Evolutionary conservation across 805 yeast genomes (phyloP), one percentile per base, ranked within the genome.

Genomic region (Lipomyces sp.): DNA sequence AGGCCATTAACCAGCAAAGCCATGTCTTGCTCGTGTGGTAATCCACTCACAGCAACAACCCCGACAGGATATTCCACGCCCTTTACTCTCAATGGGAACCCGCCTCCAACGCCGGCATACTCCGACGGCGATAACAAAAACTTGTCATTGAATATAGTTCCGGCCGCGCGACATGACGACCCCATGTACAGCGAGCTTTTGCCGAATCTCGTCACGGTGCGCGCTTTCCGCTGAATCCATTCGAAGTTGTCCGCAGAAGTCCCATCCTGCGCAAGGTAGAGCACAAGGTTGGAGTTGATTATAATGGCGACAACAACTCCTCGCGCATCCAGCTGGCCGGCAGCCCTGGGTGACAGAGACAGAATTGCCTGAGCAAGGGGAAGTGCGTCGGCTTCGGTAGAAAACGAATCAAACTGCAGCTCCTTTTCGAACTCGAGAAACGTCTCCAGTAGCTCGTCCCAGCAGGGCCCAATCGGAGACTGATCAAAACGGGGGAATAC

Each of bases 161-260:
- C 52, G 16, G 39, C 28, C 28, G 38, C 21, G 28, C 38, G 33
- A 29, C 41, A 16, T n/a, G 39, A 36, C 32, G 42, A 16, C 14
- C 54, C 57, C 47, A 40, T 37, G 29, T 44, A 44, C 18, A 53
- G 22, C 3, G 50, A 41, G 4, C 51, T 10, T n/a, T 49, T 54
- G 19, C 57, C 57, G 36, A 51, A 55, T 14, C 59, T 58, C n/a
- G 24, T 44, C 40, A 55, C 59, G 16, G 55, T 43, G 28, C 37
- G 41, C 16, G 38, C 43, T 36, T 55, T 55, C 43, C 59, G 57
- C 34, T 40, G 45, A 19, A 55, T 47, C 54, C 57, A 55, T 18
- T 18, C 31, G 39, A 39, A 49, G 49, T 55, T 55, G 24, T 55
- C 59, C 23, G 47, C 35, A 10, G 49, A 40, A 13, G 54, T 55